phyloP scores from a whole-genome alignment of 441 rosid genomes.

The Kokia cookei region DNA sequence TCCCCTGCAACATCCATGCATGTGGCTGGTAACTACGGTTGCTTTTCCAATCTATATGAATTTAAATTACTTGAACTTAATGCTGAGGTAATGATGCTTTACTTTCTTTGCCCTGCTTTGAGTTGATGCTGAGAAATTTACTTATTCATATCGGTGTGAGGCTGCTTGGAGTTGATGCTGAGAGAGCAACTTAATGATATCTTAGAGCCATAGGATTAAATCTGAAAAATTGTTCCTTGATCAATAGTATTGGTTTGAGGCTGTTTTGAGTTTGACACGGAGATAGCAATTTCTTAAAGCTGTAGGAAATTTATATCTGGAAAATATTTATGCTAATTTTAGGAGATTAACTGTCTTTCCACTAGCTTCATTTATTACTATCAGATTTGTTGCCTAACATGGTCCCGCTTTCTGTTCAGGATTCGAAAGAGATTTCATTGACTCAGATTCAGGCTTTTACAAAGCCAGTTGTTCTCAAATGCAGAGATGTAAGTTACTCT shows the following conservation, averaged over 20 bases:
- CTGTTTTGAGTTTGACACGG: not conserved
- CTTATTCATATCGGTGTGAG: not conserved
- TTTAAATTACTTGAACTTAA: not conserved
- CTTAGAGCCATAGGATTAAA: not conserved
- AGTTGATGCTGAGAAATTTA: not conserved
- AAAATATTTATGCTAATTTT: not conserved
- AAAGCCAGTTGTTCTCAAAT: constrained; percentile 64
- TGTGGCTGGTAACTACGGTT: not conserved
- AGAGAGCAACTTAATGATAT: not conserved
- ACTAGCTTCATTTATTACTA: not conserved
- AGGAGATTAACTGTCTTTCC: not conserved
- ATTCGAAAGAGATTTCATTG: constrained; percentile 67
- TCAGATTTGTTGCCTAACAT: constrained; percentile 11
- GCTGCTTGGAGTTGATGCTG: not conserved
- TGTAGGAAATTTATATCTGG: not conserved
- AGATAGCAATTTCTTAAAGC: not conserved
- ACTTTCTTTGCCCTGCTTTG: not conserved
- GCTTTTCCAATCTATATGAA: not conserved
- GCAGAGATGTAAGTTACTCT: constrained; percentile 75
- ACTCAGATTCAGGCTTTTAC: constrained; percentile 57
- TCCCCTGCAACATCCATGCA: not conserved
- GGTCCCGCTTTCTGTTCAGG: constrained; percentile 45
- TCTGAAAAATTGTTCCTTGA: not conserved
- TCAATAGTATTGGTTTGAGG: not conserved
- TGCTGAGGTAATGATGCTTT: not conserved